Base-by-base conservation (phyloP, 2,329 filamentous ascomycete species). In the Fusarium equiseti region DNA sequence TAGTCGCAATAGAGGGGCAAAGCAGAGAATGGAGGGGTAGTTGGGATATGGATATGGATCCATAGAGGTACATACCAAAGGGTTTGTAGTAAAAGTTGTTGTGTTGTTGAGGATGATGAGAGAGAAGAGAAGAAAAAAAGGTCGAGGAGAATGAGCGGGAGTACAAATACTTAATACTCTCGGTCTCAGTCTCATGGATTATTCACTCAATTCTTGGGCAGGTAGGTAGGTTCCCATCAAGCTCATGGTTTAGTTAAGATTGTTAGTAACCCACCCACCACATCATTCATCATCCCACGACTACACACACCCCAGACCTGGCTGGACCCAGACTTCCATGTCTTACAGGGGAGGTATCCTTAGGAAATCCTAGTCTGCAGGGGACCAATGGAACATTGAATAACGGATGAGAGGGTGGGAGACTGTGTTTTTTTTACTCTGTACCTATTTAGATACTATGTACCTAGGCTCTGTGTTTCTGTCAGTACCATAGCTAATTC, bases 81-180 rank as follows among this genome's bases (percentile, higher is more conserved):
- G 32, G 27, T 35, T 56, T 63, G 59, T 63, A 55, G 48, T 63
- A 22, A 27, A 27, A 38, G 59, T 65, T 59, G 61, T 46, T 46
- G 45, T 59, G 57, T 43, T 66, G 51, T 43, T 63, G 56, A 65
- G 56, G 52, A 59, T 64, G 67, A 58, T 70, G 72, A 67, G 68
- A 51, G 56, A 50, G 68, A 55, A 56, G 54, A 51, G 48, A 66
- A 58, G 45, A 35, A 26, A 40, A 40, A 57, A 58, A 24, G 24
- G 18, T 51, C 43, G 50, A 53, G 40, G 58, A 63, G 66, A 44
- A 54, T 55, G 60, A 64, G 67, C 11, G 63, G 66, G 64, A 72
- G 72, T 69, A 68, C 48, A 68, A 73, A 58, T 72, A 75, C 50
- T 69, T 69, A 71, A 72, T 72, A 72, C 26, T 52, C 69, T 62